Base-by-base conservation (phyloP, 768 basidiomycete species). In the Mycena floridula region DNA sequence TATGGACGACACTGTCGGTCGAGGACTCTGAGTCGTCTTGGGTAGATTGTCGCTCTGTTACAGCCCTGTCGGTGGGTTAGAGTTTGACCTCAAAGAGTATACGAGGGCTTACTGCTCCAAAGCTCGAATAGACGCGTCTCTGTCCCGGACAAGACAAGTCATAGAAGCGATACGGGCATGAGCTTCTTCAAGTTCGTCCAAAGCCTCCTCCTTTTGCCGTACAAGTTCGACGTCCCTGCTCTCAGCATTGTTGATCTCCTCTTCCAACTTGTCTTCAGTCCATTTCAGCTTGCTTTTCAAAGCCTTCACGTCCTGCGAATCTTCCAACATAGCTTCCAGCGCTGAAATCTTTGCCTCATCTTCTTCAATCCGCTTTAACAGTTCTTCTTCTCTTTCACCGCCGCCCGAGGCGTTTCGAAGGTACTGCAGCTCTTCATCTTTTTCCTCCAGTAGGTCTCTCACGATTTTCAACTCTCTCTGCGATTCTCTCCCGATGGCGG, bases 301-400 rank as follows among this genome's bases (percentile, higher is more conserved):
- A n/a, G 56, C 51, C 45, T 68, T 60, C 8, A 64, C 44, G 37
- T 68, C 59, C 20, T 68, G 62, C n/a, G 65, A 56, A 24, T 70
- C 70, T 20, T 64, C 58, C 3, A 77, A 55, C 59, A 76, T 60
- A 37, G 58, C 61, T 55, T 85, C 79, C 45, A 87, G 55, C 3
- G 77, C 72, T 3, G 64, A 61, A 26, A 86, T 80, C 60, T 79
- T 83, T 5, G 75, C 78, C 39, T 81, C 81, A 49, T 88, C 84
- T 54, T 85, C 82, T 36, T 88, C 84, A 23, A 89, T 77, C 50
- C 86, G 69, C 59, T 72, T 69, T 57, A 82, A 48, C 23, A 88
- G 54, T 43, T 79, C 79, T 21, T 73, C 71, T 56, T 88, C 86
- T 41, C 85, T 66, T 47, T 66, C 65, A 18, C 61, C 66, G 22